A percentile compares a stretch with the other conserved stretches of the same genome.
phyloP scores from a whole-genome alignment of 495 filamentous ascomycete genomes.

The Penicillium cosmopolitanum region DNA sequence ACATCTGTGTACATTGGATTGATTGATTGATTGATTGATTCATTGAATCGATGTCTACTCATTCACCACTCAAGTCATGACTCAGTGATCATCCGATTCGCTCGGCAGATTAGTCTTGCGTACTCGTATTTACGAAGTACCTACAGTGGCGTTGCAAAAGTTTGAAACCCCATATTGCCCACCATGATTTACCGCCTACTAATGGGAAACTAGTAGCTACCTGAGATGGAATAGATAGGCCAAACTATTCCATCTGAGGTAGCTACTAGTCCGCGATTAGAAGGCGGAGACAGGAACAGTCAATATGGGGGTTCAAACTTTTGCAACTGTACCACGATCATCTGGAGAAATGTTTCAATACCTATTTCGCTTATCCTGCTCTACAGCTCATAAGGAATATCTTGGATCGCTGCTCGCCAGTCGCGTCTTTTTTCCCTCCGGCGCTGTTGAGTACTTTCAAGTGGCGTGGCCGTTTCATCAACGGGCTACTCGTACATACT shows the following conservation, averaged over 20 bases:
- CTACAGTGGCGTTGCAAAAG: too few relatives aligned
- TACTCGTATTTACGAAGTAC: background rate
- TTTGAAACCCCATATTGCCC: too few relatives aligned
- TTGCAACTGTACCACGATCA: background rate
- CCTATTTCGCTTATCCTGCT: too few relatives aligned
- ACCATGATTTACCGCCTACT: too few relatives aligned
- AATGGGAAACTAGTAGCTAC: too few relatives aligned
- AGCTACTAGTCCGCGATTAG: too few relatives aligned
- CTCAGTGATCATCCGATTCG: background rate
- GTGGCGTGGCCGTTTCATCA: background rate
- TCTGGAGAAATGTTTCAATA: background rate
- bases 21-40: background rate
- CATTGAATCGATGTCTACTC: background rate
- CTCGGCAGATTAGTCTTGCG: background rate
- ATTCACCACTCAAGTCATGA: background rate
- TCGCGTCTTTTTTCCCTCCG: conserved; percentile 4
- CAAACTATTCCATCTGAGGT: too few relatives aligned
- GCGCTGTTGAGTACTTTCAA: background rate
- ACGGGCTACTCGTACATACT: background rate
- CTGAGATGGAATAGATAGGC: too few relatives aligned
- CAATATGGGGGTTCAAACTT: too few relatives aligned
- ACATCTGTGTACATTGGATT: background rate
- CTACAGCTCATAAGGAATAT: background rate
- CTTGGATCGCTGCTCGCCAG: background rate
- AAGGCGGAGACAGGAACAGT: too few relatives aligned